Conservation (phyloP, 164 flowering plant species). For the Macadamia integrifolia region DNA sequence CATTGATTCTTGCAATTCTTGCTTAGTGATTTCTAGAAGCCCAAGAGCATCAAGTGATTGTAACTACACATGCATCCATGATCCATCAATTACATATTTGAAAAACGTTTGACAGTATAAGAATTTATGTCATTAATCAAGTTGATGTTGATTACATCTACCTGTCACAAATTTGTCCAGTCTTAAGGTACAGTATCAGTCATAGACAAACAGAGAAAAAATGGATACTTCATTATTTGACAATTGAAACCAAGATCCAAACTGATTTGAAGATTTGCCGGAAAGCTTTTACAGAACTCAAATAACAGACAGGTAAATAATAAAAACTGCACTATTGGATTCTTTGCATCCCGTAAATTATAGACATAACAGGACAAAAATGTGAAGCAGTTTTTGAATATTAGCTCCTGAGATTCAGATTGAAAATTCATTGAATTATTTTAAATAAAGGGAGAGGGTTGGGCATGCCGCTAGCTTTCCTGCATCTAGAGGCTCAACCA, state of each 20-base stretch:
- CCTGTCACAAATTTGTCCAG: background rate
- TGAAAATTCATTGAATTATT: background rate
- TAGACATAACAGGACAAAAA: no score
- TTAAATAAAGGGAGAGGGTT: background rate
- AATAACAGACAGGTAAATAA: no score
- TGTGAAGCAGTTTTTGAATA: background rate
- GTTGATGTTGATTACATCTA: background rate
- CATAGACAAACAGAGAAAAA: background rate
- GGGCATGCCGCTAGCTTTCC: no score
- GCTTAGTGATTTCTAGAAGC: conserved; percentile 41
- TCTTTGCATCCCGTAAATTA: no score
- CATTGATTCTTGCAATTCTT: conserved; percentile 36
- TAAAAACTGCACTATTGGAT: no score
- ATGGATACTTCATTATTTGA: background rate
- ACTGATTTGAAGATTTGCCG: no score
- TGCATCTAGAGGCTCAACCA: no score
- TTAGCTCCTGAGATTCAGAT: background rate
- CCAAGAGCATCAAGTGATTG: conserved; percentile 59
- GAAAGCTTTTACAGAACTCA: no score
- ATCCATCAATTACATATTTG: background rate
- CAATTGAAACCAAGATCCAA: background rate
- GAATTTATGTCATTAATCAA: background rate
- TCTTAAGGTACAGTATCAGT: background rate
- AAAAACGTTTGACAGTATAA: background rate
- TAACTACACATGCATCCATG: conserved; percentile 40